Conservation (phyloP, 495 filamentous ascomycete genomes). For the Articulospora tetracladia region DNA sequence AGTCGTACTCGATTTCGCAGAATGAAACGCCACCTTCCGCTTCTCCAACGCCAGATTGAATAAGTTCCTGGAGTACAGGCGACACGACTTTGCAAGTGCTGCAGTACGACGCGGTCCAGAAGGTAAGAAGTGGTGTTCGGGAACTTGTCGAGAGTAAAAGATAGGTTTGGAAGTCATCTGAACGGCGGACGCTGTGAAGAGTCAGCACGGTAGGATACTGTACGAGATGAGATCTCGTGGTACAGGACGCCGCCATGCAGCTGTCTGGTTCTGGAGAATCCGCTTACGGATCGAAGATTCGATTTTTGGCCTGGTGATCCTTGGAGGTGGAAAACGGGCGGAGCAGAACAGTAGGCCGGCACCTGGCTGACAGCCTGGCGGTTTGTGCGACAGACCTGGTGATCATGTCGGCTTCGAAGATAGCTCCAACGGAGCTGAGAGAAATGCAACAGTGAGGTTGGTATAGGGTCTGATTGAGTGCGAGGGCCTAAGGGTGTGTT, state of each 20-base stretch:
- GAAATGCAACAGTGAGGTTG: background rate
- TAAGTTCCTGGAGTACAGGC: slow-evolving; percentile 47
- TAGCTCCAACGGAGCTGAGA: background rate
- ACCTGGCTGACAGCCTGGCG: background rate
- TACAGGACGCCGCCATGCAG: background rate
- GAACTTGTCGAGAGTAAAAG: slow-evolving; percentile 54
- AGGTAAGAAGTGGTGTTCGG: slow-evolving; percentile 23
- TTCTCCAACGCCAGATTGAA: slow-evolving; percentile 57
- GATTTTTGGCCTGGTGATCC: slow-evolving; percentile 32
- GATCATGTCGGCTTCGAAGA: slow-evolving; percentile 14
- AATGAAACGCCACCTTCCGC: slow-evolving; percentile 55
- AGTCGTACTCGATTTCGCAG: slow-evolving; percentile 60
- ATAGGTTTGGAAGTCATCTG: slow-evolving; percentile 58
- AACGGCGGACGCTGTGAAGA: slow-evolving; percentile 45
- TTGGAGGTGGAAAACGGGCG: slow-evolving; percentile 18
- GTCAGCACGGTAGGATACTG: background rate
- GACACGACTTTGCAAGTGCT: slow-evolving; percentile 51
- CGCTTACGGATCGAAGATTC: slow-evolving; percentile 42
- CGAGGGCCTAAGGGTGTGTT: no score
- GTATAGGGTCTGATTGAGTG: no score
- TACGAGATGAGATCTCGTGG: background rate
- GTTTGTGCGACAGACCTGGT: slow-evolving; percentile 6
- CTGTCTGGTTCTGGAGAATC: slow-evolving; percentile 6
- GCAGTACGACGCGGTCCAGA: slow-evolving; percentile 66
- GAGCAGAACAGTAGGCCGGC: background rate